Evolutionary conservation across 148 eudicot genomes (phyloP), one percentile per base, ranked within the genome.

Genomic region (Rhododendron griersonianum): DNA sequence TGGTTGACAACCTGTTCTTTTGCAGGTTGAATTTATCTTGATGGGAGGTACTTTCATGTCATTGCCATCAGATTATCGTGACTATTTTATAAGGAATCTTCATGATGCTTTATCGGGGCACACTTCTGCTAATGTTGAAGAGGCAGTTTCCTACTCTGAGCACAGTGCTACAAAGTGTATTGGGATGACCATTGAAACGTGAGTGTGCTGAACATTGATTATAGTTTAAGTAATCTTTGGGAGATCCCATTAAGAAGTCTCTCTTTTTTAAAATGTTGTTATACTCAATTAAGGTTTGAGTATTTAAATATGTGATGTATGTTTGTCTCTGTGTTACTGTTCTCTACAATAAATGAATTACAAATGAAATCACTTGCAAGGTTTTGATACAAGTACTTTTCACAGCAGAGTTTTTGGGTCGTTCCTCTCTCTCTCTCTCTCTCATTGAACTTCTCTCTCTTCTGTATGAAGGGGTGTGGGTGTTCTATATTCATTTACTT

Each of bases 41-140:
- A 97, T 97, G 99, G 99, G 99, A 85, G 99, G 99, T 44, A 97
- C 99, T 82, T 97, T 97, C 87, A 97, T 97, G 99, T 97, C 99
- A 44, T 90, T 97, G 84, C 96, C 99, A 37, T 89, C 99, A 74
- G 99, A 97, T 11, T 97, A 97, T 84, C 95, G 99, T 75, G 99
- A 97, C 86, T 97, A 92, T 82, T 97, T 97, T 84, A 91, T 85
- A 86, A 93, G 99, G 89, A 97, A 97, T 89, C 95, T 97, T 86
- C 99, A 97, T 84, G 99, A 97, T 93, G 99, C 99, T 80, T 89
- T 97, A 59, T 97, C 99, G 3, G 99, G 99, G 55, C 99, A 97
- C 87, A 95, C 99, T 47, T 97, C 99, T 87, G 95, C 98, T 5
- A 95, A 95, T 86, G 96, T 97, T 86, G 99, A 97, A 87, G 99